A percentile compares a stretch with the other conserved stretches of the same genome.
Evolutionary conservation across 345 rosid genomes (phyloP).

Genomic region (Microthlaspi erraticum): DNA sequence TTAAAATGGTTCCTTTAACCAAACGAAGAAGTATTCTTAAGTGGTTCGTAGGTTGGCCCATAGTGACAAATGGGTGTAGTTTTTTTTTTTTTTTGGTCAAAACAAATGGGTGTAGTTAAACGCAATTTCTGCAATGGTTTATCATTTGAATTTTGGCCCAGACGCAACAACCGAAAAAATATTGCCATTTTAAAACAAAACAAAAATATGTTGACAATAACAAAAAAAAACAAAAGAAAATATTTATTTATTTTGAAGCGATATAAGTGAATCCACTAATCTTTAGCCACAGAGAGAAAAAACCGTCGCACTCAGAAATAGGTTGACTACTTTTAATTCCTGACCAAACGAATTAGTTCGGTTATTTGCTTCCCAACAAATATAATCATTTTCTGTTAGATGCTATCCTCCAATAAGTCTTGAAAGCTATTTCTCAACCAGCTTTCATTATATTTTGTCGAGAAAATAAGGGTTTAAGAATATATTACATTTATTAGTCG

Average conservation of each 20-base stretch:
- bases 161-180: background rate
- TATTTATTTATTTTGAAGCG: background rate
- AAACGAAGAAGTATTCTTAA: background rate
- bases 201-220: too few species aligned
- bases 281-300: background rate
- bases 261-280: background rate
- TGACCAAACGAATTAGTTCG: constrained; percentile 35
- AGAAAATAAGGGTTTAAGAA: background rate
- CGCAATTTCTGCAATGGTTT: background rate
- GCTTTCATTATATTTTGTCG: background rate
- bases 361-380: constrained; percentile 43
- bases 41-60: background rate
- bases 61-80: background rate
- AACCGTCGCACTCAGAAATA: constrained; percentile 33
- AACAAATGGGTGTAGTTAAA: too few species aligned
- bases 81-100: too few species aligned
- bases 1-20: background rate
- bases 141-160: background rate
- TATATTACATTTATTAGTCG: background rate
- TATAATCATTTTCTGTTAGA: constrained; percentile 38
- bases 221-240: background rate
- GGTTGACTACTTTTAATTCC: constrained; percentile 27
- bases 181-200: too few species aligned
- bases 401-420: constrained; percentile 32
- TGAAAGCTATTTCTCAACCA: constrained; percentile 41